Base-by-base conservation (phyloP, 2,329 filamentous ascomycete genomes). In the Aspergillus piperis region DNA sequence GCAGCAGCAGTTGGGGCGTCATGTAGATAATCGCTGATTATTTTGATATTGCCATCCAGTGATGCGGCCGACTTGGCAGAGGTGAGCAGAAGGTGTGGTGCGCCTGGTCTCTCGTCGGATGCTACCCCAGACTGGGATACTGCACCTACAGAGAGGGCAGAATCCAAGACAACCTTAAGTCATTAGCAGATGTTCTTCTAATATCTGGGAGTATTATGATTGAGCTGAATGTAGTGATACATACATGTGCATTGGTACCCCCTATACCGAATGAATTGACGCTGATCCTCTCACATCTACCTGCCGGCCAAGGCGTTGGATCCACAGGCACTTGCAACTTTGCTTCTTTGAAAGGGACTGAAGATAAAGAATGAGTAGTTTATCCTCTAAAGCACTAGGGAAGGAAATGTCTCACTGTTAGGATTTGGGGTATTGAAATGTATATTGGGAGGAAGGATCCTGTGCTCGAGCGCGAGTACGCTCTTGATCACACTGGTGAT, bases 181-280 rank as follows among this genome's bases (percentile, higher is more conserved):
- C 13, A 17, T 62, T 27, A 56, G 39, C 19, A 21, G 7, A 2
- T 2, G 2, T n/a, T 4, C 2, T 3, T 8, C 13, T 3, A 15
- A 13, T 8, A n/a, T 3, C 10, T 8, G 8, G 38, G 0, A 17
- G 6, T 1, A 11, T 36, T 5, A 4, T 13, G 11, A 36, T 15
- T 0, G 4, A 5, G 32, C 32, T 13, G 32, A 36, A 1, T 6
- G 30, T 4, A 2, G 5, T 15, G 17, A 51, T 5, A 44, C 57
- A 53, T 48, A 65, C 68, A 57, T 70, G 68, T 13, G 65, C 67
- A 55, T 70, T 70, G 1, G 67, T 61, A 6, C 69, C 69, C 3
- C 68, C 60, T 63, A 73, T 72, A 1, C 75, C 74, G 54, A 76
- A 76, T 0, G 62, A 69, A 55, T 74, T 77, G 19, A 77, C 63